These are phyloP conservation scores for Talaromyces funiculosus DNA, from an alignment of 2,329 filamentous ascomycete species.

Conservation along the genomic window DNA sequence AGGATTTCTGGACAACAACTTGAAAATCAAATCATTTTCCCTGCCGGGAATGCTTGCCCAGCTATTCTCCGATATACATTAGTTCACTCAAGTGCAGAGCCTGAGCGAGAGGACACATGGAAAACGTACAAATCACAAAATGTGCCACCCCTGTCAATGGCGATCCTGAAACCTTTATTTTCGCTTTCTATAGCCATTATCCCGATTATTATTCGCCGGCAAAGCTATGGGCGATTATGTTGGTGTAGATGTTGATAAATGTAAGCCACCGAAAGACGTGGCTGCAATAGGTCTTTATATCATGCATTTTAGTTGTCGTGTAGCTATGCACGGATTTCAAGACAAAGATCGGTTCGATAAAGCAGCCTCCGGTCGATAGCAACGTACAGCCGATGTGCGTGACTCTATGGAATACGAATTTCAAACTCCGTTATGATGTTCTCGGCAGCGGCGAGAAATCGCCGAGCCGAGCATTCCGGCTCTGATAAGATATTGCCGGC, in stretches of 20 bases:
- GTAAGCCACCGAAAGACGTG: neutral
- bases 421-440: neutral
- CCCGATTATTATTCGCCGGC: neutral
- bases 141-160: conserved; percentile 20
- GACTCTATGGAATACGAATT: neutral
- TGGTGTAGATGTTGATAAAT: neutral
- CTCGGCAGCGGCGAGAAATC: neutral
- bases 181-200: conserved; percentile 4
- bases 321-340: neutral
- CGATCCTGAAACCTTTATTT: conserved; percentile 13
- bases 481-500: conserved; percentile 3
- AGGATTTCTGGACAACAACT: conserved; percentile 24
- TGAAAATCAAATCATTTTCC: conserved; percentile 23
- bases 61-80: conserved; percentile 1
- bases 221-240: neutral
- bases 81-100: neutral
- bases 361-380: neutral
- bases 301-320: neutral
- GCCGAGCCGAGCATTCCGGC: neutral
- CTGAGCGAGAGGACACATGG: neutral
- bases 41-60: conserved; percentile 18
- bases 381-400: neutral
- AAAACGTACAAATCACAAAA: conserved; percentile 19
- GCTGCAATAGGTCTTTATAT: neutral
- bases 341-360: neutral